These are phyloP conservation scores for Thozetella sp. DNA, from an alignment of 495 filamentous ascomycete species.

Conservation along the genomic window DNA sequence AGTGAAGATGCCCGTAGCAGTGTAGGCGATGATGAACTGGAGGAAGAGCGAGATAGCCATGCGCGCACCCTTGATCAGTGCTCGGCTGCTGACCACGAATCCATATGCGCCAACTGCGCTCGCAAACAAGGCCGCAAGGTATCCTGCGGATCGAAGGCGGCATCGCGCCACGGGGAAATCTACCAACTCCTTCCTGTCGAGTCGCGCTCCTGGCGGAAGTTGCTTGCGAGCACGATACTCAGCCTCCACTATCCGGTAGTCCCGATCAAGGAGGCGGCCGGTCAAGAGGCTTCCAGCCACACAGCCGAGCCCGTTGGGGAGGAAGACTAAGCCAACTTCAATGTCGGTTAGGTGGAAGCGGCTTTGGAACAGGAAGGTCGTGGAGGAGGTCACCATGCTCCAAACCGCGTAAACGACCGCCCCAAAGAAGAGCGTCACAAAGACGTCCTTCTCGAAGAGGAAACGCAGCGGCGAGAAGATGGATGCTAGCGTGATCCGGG, in stretches of 20 bases:
- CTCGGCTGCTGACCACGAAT: constrained; percentile 48
- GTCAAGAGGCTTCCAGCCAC: constrained; percentile 19
- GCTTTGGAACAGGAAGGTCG: constrained; percentile 36
- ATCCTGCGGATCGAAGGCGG: constrained; percentile 38
- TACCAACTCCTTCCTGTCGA: constrained; percentile 50
- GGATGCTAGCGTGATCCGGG: constrained; percentile 44
- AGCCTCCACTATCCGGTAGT: constrained; percentile 20
- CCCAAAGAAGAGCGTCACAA: constrained; percentile 56
- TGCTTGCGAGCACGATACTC: constrained; percentile 33
- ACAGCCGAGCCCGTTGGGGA: constrained; percentile 28
- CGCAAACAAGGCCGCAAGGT: constrained; percentile 31
- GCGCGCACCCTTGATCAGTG: constrained; percentile 27
- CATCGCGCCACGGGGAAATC: constrained; percentile 67
- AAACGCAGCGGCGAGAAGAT: constrained; percentile 62
- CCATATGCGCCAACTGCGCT: constrained; percentile 47
- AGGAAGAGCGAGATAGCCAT: constrained; percentile 45
- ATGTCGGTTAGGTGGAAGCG: constrained; percentile 51
- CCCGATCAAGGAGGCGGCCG: constrained; percentile 23
- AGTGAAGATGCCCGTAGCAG: constrained; percentile 42
- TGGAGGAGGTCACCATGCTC: constrained; percentile 29
- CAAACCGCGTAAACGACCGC: constrained; percentile 29
- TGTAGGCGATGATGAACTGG: constrained; percentile 48
- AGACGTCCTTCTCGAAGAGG: constrained; percentile 61
- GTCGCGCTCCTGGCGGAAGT: constrained; percentile 41
- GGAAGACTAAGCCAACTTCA: constrained; percentile 43